Percentiles rank a stretch among this genome's conserved stretches.
Conservation (phyloP, 1,284 basidiomycete genomes). For the Bjerkandera adusta region DNA sequence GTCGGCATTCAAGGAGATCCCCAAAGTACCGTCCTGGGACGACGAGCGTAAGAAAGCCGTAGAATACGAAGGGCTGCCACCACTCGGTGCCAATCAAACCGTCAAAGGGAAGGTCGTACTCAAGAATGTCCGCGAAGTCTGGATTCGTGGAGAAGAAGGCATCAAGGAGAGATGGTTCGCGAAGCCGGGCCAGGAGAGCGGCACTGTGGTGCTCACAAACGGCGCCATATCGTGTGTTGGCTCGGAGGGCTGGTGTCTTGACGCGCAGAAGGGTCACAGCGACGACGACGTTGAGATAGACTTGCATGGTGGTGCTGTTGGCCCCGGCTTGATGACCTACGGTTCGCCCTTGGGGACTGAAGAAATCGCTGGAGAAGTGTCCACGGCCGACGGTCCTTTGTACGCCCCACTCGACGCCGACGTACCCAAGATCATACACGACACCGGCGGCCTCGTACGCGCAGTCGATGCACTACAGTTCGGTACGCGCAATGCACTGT, state of each 20-base stretch:
- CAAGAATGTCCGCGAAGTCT: conserved; percentile 53
- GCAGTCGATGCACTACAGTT: conserved; percentile 54
- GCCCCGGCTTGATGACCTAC: conserved; percentile 57
- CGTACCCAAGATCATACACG: conserved; percentile 31
- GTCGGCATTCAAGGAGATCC: conserved; percentile 43
- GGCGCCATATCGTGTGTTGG: conserved; percentile 44
- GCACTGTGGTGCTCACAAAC: conserved; percentile 37
- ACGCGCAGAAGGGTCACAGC: conserved; percentile 22
- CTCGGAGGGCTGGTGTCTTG: conserved; percentile 22
- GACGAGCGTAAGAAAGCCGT: conserved; percentile 51
- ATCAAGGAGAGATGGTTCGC: conserved; percentile 21
- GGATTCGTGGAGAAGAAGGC: conserved; percentile 20
- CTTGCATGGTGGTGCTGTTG: conserved; percentile 40
- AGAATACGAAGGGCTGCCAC: conserved; percentile 67
- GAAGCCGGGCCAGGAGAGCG: conserved; percentile 12
- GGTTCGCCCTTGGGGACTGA: conserved; percentile 60
- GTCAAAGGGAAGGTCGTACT: conserved; percentile 48
- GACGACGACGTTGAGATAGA: conserved; percentile 30
- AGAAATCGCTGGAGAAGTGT: conserved; percentile 58
- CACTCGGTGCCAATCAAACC: conserved; percentile 41
- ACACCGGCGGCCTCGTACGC: conserved; percentile 36
- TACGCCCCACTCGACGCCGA: conserved; percentile 30
- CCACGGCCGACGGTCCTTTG: conserved; percentile 62
- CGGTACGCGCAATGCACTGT: conserved; percentile 49
- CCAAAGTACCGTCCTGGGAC: conserved; percentile 59